Evolutionary conservation across 164 flowering plant genomes (phyloP), one percentile per base, ranked within the genome.

Genomic region (Stephania yunnanensis): DNA sequence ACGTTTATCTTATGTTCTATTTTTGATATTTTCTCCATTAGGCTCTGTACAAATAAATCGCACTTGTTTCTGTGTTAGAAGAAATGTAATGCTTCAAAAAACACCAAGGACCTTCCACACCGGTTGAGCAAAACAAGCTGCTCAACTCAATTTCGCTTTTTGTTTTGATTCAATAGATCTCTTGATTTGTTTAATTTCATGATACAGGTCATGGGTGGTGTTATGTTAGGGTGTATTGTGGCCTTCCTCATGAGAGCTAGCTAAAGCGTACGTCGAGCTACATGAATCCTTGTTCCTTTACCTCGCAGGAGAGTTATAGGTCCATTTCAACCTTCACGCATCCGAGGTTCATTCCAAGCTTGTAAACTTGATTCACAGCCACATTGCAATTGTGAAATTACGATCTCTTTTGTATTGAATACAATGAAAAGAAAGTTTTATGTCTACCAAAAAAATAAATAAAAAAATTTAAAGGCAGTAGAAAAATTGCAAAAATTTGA

Each of bases 141-240:
- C 55, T 50, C 55, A 50, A 50, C 63, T 55, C 63, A 55, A 11
- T 55, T 55, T 1, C 15, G 20, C 63, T 15, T 19, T 55, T 55
- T 15, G 15, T 76, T 15, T 19, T 22, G 15, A 3, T 44, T 73
- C 6, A 3, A 6, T 17, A 15, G 63, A 5, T 19, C 19, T 11
- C 1, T 50, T 55, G 63, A 55, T 19, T 17, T 15, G 19, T 55
- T 55, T 55, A 15, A 55, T 55, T 19, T 55, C 19, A 55, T 70
- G 61, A 1, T 78, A 74, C 85, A 94, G 97, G 98, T 92, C 78
- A 81, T 80, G 69, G 96, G 91, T 31, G 98, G 98, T 76, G 90
- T 87, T 30, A 45, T 88, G 45, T 75, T 92, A 77, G 97, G 97
- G 70, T 86, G 86, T 78, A 53, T 86, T 12, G 87, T 94, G 7